Conservation (phyloP, 2,329 filamentous ascomycete species). For the Elsinoe necatrix region DNA sequence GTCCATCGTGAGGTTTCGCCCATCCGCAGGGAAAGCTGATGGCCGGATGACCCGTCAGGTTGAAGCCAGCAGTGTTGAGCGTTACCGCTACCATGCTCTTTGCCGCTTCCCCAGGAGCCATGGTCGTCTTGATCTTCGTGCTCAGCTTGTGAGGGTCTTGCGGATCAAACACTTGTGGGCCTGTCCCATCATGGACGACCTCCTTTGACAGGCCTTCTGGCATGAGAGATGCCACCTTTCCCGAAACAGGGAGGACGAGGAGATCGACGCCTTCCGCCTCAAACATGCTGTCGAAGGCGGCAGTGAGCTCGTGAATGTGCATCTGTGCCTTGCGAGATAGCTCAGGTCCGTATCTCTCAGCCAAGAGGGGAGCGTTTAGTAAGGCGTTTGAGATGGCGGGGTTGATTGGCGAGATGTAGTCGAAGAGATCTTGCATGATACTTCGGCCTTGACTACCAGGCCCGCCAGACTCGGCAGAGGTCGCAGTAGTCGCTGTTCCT, state of each 20-base stretch:
- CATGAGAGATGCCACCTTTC: constrained; percentile 39
- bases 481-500: not conserved
- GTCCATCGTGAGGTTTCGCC: constrained; percentile 22
- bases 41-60: constrained; percentile 44
- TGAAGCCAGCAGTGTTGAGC: constrained; percentile 40
- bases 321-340: constrained; percentile 40
- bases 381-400: constrained; percentile 40
- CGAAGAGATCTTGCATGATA: constrained; percentile 37
- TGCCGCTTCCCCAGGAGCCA: constrained; percentile 36
- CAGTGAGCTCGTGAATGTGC: constrained; percentile 40
- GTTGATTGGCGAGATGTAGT: constrained; percentile 37
- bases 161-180: not conserved
- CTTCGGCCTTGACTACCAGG: not conserved
- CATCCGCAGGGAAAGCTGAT: constrained; percentile 40
- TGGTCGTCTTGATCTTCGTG: constrained; percentile 26
- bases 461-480: not conserved
- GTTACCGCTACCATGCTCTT: constrained; percentile 34
- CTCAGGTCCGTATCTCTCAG: constrained; percentile 25
- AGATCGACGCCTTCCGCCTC: constrained; percentile 40
- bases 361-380: constrained; percentile 32
- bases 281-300: constrained; percentile 37
- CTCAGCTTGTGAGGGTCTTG: constrained; percentile 19
- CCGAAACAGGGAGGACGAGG: constrained; percentile 41
- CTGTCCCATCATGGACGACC: constrained; percentile 4
- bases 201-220: constrained; percentile 23